Evolutionary conservation across 2,329 filamentous ascomycete species (phyloP).

Genomic region (Fusarium incarnatum): DNA sequence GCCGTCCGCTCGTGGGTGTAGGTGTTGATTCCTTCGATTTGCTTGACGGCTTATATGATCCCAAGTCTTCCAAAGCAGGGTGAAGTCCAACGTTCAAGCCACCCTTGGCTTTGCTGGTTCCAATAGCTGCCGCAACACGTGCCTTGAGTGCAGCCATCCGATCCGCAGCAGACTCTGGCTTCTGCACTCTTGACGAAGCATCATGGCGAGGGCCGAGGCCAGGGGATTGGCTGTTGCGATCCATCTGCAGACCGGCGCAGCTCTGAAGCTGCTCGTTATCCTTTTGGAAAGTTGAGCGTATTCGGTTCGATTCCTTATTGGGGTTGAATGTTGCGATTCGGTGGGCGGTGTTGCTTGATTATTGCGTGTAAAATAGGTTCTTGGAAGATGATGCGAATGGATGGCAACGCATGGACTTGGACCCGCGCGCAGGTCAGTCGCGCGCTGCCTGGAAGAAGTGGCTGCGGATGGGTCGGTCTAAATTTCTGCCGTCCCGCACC

Average conservation of each 20-base stretch:
- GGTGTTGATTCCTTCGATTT: constrained; percentile 52
- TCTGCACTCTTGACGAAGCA: constrained; percentile 64
- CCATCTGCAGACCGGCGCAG: constrained; percentile 54
- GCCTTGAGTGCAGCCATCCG: constrained; percentile 82
- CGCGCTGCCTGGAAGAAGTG: constrained; percentile 14
- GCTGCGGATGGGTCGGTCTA: constrained; percentile 26
- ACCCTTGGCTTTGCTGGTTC: constrained; percentile 68
- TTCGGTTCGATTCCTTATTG: not conserved
- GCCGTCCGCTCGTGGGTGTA: constrained; percentile 27
- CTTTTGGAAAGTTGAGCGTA: not conserved
- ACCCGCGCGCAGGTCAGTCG: constrained; percentile 18
- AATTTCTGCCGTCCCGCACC: constrained; percentile 59
- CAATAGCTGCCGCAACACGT: constrained; percentile 80
- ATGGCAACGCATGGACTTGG: constrained; percentile 14
- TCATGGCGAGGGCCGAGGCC: constrained; percentile 69
- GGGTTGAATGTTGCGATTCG: not conserved
- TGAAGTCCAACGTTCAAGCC: constrained; percentile 82
- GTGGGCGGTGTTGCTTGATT: not conserved
- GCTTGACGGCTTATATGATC: constrained; percentile 58
- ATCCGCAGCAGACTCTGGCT: constrained; percentile 69
- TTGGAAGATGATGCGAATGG: constrained; percentile 29
- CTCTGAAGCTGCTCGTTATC: not conserved
- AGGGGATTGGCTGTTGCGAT: constrained; percentile 62
- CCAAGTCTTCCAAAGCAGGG: constrained; percentile 74
- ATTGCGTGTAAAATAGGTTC: constrained; percentile 1